Percentiles rank a stretch among this genome's conserved stretches.
Evolutionary conservation across 2,329 filamentous ascomycete species (phyloP).

Genomic region (Botryotinia narcissicola): DNA sequence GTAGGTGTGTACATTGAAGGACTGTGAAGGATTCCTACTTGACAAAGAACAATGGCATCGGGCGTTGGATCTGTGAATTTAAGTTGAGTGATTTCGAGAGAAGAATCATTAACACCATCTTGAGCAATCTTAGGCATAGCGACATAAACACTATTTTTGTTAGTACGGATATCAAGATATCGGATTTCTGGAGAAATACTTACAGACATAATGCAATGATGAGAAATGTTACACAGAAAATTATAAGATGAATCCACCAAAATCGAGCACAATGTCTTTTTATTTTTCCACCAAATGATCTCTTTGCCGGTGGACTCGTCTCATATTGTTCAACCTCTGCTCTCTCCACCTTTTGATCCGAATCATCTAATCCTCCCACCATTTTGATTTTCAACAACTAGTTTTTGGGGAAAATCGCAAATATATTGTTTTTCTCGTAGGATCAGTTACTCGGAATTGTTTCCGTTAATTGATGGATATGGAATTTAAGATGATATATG

Average conservation of each 20-base stretch:
- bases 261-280: slow-evolving; percentile 42
- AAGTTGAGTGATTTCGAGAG: slow-evolving; percentile 50
- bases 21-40: slow-evolving; percentile 48
- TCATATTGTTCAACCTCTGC: slow-evolving; percentile 12
- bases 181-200: slow-evolving; percentile 34
- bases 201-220: slow-evolving; percentile 56
- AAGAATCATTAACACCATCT: slow-evolving; percentile 50
- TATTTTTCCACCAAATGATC: slow-evolving; percentile 27
- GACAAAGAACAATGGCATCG: slow-evolving; percentile 48
- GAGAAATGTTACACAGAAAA: slow-evolving; percentile 50
- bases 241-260: slow-evolving; percentile 54
- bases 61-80: slow-evolving; percentile 50
- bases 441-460: neutral
- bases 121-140: slow-evolving; percentile 59
- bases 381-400: neutral
- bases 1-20: slow-evolving; percentile 52
- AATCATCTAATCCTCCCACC: slow-evolving; percentile 3
- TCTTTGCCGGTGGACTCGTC: neutral
- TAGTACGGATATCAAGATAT: neutral
- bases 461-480: neutral
- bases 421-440: neutral
- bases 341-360: slow-evolving; percentile 15
- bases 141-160: slow-evolving; percentile 50
- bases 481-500: neutral
- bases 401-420: neutral